Percentiles rank a stretch among this genome's conserved stretches.
phyloP scores from a whole-genome alignment of 148 eudicot genomes.

The Persicaria maculosa region DNA sequence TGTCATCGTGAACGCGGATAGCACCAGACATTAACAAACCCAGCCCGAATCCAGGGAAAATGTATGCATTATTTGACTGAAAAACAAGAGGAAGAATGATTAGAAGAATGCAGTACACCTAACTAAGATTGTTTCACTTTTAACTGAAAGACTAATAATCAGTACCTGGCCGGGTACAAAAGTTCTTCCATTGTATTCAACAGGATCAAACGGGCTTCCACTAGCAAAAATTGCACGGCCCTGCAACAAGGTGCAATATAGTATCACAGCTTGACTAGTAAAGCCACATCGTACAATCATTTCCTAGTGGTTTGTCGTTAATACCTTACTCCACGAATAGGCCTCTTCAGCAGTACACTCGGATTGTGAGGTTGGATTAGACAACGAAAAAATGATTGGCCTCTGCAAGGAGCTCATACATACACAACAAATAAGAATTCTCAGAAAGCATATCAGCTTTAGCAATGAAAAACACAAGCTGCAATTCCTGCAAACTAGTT shows the following conservation, averaged over 20 bases:
- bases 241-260: constrained; percentile 24
- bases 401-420: constrained; percentile 41
- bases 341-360: constrained; percentile 98
- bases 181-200: constrained; percentile 54
- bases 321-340: constrained; percentile 89
- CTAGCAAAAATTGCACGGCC: constrained; percentile 90
- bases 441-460: background rate
- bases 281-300: background rate
- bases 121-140: background rate
- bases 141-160: background rate
- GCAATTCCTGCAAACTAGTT: background rate
- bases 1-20: constrained; percentile 95
- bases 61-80: constrained; percentile 93
- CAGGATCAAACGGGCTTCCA: constrained; percentile 60
- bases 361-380: constrained; percentile 98
- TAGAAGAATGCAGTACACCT: background rate
- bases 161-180: constrained; percentile 77
- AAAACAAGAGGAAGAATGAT: constrained; percentile 14
- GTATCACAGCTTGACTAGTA: background rate
- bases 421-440: background rate
- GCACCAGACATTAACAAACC: constrained; percentile 97
- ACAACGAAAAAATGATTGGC: constrained; percentile 81
- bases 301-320: background rate
- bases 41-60: constrained; percentile 92
- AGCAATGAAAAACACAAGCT: background rate